Evolutionary conservation across 75 land plant species (phyloP).

Genomic region (Adiantum capillusveneris): DNA sequence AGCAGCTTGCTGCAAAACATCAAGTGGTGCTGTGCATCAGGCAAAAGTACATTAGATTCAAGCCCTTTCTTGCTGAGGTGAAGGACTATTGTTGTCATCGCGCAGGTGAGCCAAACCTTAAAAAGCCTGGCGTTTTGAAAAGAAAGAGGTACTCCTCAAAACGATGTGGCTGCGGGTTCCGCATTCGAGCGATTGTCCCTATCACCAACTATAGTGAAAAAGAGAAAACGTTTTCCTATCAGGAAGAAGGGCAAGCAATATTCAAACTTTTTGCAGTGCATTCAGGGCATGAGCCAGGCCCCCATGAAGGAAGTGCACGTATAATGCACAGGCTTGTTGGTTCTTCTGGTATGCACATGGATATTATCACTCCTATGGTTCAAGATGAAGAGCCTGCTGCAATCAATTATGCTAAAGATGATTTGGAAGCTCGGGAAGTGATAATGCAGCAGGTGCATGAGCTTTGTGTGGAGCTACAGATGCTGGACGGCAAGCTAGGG

Average conservation of each 20-base stretch:
- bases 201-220: constrained; percentile 78
- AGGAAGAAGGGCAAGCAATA: constrained; percentile 74
- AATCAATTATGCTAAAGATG: constrained; percentile 37
- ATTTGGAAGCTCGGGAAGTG: constrained; percentile 28
- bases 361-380: constrained; percentile 28
- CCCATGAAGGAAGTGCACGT: constrained; percentile 69
- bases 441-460: constrained; percentile 63
- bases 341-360: constrained; percentile 38
- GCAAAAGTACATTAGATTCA: constrained; percentile 82
- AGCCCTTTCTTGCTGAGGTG: constrained; percentile 92
- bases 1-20: constrained; percentile 74
- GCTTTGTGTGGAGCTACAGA: constrained; percentile 39
- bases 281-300: constrained; percentile 82
- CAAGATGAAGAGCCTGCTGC: constrained; percentile 37
- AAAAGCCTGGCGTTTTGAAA: constrained; percentile 48
- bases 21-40: constrained; percentile 83
- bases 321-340: constrained; percentile 68
- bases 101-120: constrained; percentile 71
- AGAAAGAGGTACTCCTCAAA: constrained; percentile 72
- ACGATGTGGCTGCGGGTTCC: constrained; percentile 79
- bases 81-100: constrained; percentile 90
- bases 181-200: constrained; percentile 80
- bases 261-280: constrained; percentile 83
- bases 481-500: constrained; percentile 41
- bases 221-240: constrained; percentile 73